Evolutionary conservation across 345 rosid species (phyloP).

Genomic region (Erucastrum elatum): DNA sequence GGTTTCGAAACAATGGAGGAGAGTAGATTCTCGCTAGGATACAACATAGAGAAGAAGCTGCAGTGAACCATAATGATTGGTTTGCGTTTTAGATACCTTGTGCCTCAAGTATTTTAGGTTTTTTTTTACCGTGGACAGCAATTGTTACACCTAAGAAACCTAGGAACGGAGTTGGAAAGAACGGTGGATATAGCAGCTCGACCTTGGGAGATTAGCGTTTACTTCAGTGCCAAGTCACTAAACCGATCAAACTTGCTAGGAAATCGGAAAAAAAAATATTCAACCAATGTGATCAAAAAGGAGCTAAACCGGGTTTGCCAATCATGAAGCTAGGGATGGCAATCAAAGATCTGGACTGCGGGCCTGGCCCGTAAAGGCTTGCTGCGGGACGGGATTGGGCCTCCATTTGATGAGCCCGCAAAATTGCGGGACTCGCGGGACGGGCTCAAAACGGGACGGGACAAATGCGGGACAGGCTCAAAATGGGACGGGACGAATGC

Average conservation of each 20-base stretch:
- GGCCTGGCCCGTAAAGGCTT: no score
- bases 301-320: slow-evolving; percentile 35
- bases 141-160: slow-evolving; percentile 50
- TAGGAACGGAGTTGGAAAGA: slow-evolving; percentile 98
- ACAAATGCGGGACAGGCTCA: no score
- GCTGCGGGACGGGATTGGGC: no score
- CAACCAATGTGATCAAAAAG: slow-evolving; percentile 18
- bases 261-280: slow-evolving; percentile 14
- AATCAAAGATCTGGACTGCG: no score
- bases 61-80: slow-evolving; percentile 49
- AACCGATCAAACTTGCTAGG: slow-evolving; percentile 32
- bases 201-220: slow-evolving; percentile 77
- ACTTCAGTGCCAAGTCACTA: slow-evolving; percentile 39
- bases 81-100: background rate
- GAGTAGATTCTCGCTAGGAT: slow-evolving; percentile 57
- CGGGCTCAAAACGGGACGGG: no score
- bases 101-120: slow-evolving; percentile 2
- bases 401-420: no score
- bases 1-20: slow-evolving; percentile 65
- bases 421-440: no score
- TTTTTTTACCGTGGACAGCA: slow-evolving; percentile 63
- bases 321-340: background rate
- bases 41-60: slow-evolving; percentile 80
- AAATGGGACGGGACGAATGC: no score
- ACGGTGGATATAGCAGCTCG: slow-evolving; percentile 74